Evolutionary conservation across 305 asterid species (phyloP), one percentile per base, ranked within the genome.

Genomic region (Fraxinus dipetala): DNA sequence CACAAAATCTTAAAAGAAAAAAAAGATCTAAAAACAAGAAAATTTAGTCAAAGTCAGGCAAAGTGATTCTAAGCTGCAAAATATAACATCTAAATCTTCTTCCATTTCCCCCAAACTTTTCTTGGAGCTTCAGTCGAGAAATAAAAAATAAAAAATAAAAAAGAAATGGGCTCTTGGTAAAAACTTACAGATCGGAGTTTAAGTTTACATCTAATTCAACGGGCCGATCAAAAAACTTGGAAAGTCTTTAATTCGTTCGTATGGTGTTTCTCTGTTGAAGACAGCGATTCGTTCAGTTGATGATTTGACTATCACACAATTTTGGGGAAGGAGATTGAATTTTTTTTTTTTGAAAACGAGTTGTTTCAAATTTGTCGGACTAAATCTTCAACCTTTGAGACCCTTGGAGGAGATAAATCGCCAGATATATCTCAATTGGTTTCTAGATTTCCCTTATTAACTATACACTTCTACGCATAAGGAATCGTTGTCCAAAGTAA

Each of bases 131-230:
- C 61, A 20, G 56, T 61, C 31, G 48, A 61, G 77, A 80, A 77
- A 26, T n/a, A 48, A 54, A 54, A n/a, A 54, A 54, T 4, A 5
- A 54, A 54, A 24, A 11, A 72, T 13, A 82, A 67, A 3, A 36
- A 76, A 18, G 28, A 24, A 14, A 26, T 67, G 11, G 20, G 75
- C 18, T 0, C 14, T 5, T 5, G 26, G 26, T 1, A 54, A 54
- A 54, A n/a, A 84, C 90, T 89, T 81, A 86, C 90, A 69, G 90
- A 83, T 86, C 82, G 81, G 80, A 81, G 79, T 63, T 73, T 59
- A 78, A 81, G 59, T 56, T 32, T 26, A 81, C 90, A 89, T 89
- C 89, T 34, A 48, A 28, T 20, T 6, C 75, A 72, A 72, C 36
- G 78, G 34, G 35, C 22, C 22, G 59, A 75, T 30, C 18, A 69